These are phyloP conservation scores for Protomyces pachydermus DNA, from an alignment of 1,139 yeast genomes.

Conservation along the genomic window DNA sequence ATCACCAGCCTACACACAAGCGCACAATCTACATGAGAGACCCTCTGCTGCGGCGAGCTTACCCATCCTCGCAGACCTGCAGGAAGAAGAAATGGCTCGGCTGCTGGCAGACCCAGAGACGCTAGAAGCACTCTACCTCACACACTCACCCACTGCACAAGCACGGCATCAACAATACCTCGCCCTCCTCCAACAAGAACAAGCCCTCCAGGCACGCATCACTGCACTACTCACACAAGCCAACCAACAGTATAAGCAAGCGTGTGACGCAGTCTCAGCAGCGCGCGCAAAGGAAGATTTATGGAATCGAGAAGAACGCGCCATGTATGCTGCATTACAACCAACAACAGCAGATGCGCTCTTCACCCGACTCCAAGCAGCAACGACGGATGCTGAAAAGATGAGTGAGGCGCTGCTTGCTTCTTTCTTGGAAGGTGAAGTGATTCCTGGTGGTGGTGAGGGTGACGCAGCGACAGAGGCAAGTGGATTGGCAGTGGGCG, in stretches of 20 bases:
- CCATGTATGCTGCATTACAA: conserved; percentile 44
- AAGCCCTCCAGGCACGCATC: conserved; percentile 15
- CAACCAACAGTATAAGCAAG: neutral
- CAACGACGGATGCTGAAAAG: conserved; percentile 39
- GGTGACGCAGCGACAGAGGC: conserved; percentile 27
- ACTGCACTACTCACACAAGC: neutral
- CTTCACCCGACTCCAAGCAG: conserved; percentile 37
- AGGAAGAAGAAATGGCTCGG: conserved; percentile 20
- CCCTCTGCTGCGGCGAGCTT: neutral
- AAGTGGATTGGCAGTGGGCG: conserved; percentile 31
- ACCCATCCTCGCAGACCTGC: conserved; percentile 7
- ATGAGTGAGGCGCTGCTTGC: conserved; percentile 40
- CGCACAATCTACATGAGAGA: neutral
- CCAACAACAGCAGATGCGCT: conserved; percentile 41
- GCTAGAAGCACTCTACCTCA: conserved; percentile 27
- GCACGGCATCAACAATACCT: conserved; percentile 11
- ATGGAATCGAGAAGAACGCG: conserved; percentile 40
- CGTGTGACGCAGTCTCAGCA: conserved; percentile 16
- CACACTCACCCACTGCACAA: conserved; percentile 28
- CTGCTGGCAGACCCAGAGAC: conserved; percentile 25
- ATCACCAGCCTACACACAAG: neutral
- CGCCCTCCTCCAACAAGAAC: conserved; percentile 19
- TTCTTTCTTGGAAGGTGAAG: conserved; percentile 36
- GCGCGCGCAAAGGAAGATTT: conserved; percentile 35
- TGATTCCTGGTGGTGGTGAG: conserved; percentile 34